phyloP scores from a whole-genome alignment of 1,284 basidiomycete genomes.

The Vanrija sp. region DNA sequence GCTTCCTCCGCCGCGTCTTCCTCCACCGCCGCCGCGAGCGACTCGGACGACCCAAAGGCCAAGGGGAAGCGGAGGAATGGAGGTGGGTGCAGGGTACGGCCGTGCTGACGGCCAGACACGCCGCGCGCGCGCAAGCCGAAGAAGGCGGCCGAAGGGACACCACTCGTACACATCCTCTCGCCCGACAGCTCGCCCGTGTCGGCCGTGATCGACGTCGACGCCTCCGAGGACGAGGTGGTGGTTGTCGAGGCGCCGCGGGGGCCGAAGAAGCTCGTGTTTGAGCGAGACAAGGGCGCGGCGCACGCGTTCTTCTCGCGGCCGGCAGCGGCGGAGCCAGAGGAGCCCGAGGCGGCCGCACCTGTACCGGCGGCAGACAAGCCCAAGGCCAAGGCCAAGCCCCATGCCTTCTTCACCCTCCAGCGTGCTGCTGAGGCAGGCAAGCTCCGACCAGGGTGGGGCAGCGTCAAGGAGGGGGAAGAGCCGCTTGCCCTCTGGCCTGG shows the following conservation, averaged over 20 bases:
- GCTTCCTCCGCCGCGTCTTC: background rate
- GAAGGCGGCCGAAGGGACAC: background rate
- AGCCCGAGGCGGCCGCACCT: background rate
- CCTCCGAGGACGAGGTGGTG: background rate
- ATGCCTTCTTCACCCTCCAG: constrained; percentile 30
- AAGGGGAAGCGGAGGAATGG: background rate
- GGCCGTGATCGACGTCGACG: background rate
- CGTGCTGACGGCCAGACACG: background rate
- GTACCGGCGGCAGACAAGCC: background rate
- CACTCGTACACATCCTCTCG: background rate
- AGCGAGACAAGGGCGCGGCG: constrained; percentile 18
- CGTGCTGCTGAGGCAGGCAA: constrained; percentile 6
- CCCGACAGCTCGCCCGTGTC: background rate
- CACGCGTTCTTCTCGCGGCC: constrained; percentile 35
- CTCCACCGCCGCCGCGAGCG: background rate
- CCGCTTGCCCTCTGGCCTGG: constrained; percentile 26
- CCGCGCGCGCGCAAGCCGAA: background rate
- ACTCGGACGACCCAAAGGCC: background rate
- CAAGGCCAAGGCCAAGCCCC: constrained; percentile 13
- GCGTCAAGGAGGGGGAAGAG: constrained; percentile 31
- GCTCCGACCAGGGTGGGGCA: constrained; percentile 39
- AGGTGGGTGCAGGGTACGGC: no score
- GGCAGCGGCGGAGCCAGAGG: background rate
- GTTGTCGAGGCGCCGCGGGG: background rate
- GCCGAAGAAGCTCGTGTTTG: constrained; percentile 28